These are phyloP conservation scores for Ascochyta fabae DNA, from an alignment of 2,329 filamentous ascomycete genomes.

Conservation along the genomic window DNA sequence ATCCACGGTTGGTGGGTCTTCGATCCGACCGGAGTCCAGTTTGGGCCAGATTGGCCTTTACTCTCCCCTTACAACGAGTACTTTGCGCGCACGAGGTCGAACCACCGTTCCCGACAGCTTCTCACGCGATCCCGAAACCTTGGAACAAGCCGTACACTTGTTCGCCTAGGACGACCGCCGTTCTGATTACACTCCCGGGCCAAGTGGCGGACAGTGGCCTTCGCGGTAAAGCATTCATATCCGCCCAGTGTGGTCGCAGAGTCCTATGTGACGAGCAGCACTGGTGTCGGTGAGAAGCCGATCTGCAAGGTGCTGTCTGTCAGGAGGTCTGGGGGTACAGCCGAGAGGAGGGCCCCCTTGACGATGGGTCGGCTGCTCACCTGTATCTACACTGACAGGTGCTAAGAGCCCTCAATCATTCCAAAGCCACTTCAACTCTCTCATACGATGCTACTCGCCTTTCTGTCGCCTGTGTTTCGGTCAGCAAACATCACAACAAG, in stretches of 20 bases:
- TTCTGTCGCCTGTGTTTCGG: not conserved
- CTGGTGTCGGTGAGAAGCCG: not conserved
- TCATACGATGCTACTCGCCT: not conserved
- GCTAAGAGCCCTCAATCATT: constrained; percentile 15
- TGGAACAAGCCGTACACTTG: not conserved
- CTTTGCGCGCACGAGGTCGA: not conserved
- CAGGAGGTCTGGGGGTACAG: constrained; percentile 4
- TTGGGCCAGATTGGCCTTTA: constrained; percentile 23
- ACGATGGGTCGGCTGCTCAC: constrained; percentile 14
- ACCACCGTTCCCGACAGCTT: not conserved
- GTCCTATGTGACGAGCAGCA: not conserved
- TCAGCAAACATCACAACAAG: not conserved
- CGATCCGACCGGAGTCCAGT: constrained; percentile 27
- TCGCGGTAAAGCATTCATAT: not conserved
- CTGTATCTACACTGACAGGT: constrained; percentile 2
- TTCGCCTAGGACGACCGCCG: not conserved
- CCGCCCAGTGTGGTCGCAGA: not conserved
- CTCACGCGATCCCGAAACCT: not conserved
- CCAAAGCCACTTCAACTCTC: not conserved
- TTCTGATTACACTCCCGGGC: not conserved
- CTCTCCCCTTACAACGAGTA: constrained; percentile 2
- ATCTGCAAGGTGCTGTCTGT: not conserved
- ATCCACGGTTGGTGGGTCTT: constrained; percentile 10
- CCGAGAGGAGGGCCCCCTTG: constrained; percentile 17
- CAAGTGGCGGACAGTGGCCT: not conserved